phyloP scores from a whole-genome alignment of 768 basidiomycete genomes.

The Phaffia tasmanica region DNA sequence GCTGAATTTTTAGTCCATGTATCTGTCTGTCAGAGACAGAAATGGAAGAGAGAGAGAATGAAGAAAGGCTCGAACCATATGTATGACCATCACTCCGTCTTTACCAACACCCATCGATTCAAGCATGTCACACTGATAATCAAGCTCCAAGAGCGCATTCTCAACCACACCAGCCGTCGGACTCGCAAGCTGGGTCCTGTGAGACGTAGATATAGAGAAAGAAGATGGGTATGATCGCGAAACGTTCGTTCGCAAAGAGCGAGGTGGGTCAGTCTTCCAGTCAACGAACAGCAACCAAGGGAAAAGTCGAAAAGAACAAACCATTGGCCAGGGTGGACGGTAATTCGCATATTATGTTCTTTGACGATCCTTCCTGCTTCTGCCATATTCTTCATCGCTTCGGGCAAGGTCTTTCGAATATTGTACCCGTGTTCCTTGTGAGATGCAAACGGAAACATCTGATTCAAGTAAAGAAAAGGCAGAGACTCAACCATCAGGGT shows the following conservation, averaged over 20 bases:
- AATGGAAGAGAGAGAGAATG: neutral
- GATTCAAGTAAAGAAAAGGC: constrained; percentile 40
- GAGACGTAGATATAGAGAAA: neutral
- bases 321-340: constrained; percentile 72
- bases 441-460: constrained; percentile 87
- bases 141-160: constrained; percentile 65
- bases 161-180: constrained; percentile 63
- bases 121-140: constrained; percentile 80
- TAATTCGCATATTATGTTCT: constrained; percentile 64
- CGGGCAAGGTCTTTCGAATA: constrained; percentile 47
- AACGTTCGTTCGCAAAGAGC: neutral
- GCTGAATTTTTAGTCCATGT: no score
- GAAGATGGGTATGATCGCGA: neutral
- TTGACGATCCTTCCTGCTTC: constrained; percentile 58
- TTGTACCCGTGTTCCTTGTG: constrained; percentile 71
- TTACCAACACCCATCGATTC: constrained; percentile 63
- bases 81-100: constrained; percentile 83
- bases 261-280: neutral
- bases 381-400: constrained; percentile 48
- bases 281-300: neutral
- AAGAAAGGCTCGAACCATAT: constrained; percentile 41
- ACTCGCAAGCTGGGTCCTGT: constrained; percentile 55
- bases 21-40: neutral
- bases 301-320: constrained; percentile 46
- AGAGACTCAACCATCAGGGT: constrained; percentile 8